Evolutionary conservation across 306 rosid genomes (phyloP).

Genomic region (Inga oerstediana): DNA sequence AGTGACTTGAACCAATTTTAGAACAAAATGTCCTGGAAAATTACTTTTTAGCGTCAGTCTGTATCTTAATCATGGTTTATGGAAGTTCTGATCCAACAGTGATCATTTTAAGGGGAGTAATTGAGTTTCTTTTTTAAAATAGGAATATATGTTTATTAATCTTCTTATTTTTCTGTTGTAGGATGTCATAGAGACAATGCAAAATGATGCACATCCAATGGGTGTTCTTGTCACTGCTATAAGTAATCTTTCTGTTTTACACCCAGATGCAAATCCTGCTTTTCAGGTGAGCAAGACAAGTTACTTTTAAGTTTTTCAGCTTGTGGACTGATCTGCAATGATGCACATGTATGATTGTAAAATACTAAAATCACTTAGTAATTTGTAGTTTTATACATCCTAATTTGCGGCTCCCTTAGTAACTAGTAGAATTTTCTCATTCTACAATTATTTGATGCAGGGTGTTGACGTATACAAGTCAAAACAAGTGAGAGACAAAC

Average conservation of each 20-base stretch:
- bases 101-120: conserved; percentile 15
- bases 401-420: not conserved
- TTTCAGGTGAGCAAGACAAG: conserved; percentile 57
- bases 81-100: conserved; percentile 17
- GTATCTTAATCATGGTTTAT: not conserved
- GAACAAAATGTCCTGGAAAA: conserved; percentile 13
- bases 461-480: conserved; percentile 79
- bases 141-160: conserved; percentile 11
- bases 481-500: conserved; percentile 90
- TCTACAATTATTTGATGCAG: conserved; percentile 37
- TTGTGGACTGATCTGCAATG: conserved; percentile 20
- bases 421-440: not conserved
- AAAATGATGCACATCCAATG: conserved; percentile 98
- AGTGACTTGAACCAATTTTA: not conserved
- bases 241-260: conserved; percentile 85
- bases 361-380: not conserved
- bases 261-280: conserved; percentile 96
- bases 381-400: conserved; percentile 5
- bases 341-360: conserved; percentile 8
- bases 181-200: conserved; percentile 90
- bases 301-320: conserved; percentile 11
- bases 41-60: not conserved
- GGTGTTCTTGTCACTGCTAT: conserved; percentile 83
- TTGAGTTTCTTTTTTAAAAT: not conserved
- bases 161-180: conserved; percentile 42